These are phyloP conservation scores for Chrysanthemum lavandulifolium DNA, from an alignment of 129 eudicot species.

Conservation along the genomic window DNA sequence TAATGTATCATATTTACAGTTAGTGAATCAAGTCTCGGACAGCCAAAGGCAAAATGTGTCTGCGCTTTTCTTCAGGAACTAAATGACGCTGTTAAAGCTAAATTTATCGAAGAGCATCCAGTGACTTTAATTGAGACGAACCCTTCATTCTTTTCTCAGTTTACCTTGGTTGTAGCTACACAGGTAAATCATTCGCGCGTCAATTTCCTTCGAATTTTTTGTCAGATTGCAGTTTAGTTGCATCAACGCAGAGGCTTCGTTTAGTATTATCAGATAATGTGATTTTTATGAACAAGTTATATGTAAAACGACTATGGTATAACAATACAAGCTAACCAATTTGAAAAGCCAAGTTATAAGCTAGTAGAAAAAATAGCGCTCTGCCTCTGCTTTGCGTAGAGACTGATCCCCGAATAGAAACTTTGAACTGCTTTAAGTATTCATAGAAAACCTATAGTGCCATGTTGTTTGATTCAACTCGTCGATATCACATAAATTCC, in stretches of 20 bases:
- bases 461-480: neutral
- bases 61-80: constrained; percentile 87
- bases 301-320: neutral
- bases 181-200: constrained; percentile 54
- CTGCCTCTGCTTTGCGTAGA: neutral
- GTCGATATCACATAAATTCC: neutral
- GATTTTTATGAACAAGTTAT: neutral
- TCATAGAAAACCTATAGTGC: neutral
- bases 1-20: constrained; percentile 39
- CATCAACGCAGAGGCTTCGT: neutral
- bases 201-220: neutral
- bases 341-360: neutral
- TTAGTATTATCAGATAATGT: neutral
- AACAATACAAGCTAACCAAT: neutral
- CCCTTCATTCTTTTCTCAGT: constrained; percentile 93
- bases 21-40: constrained; percentile 79
- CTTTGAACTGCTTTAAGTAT: neutral
- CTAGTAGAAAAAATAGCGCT: neutral
- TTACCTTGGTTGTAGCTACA: constrained; percentile 89
- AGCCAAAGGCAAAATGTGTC: constrained; percentile 91
- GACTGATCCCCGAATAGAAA: neutral
- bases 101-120: constrained; percentile 88
- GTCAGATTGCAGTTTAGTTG: neutral
- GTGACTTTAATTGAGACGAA: constrained; percentile 67
- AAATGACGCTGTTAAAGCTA: constrained; percentile 95